Conservation (phyloP, 1,284 basidiomycete genomes). For the Coriolopsis trogii region DNA sequence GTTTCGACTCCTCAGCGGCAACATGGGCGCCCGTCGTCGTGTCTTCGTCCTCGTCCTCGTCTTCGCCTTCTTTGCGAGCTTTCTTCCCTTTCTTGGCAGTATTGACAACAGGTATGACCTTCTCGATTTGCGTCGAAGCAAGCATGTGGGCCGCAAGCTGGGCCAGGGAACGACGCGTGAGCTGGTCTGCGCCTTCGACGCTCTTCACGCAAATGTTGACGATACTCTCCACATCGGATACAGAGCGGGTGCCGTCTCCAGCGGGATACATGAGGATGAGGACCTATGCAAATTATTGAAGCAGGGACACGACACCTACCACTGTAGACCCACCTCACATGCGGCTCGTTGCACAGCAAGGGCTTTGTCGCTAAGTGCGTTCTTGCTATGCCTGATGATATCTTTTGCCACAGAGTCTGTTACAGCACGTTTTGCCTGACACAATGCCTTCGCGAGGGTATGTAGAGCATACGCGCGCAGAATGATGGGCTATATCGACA, state of each 20-base stretch:
- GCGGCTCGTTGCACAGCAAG: constrained; percentile 86
- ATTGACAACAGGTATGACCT: constrained; percentile 51
- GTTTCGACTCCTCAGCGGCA: constrained; percentile 64
- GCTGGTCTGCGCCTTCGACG: constrained; percentile 83
- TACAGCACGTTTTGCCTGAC: constrained; percentile 81
- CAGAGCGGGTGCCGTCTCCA: constrained; percentile 53
- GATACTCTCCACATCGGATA: constrained; percentile 77
- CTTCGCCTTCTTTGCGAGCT: constrained; percentile 54
- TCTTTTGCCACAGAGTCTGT: constrained; percentile 84
- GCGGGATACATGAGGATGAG: constrained; percentile 66
- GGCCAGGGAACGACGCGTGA: constrained; percentile 80
- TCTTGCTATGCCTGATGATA: constrained; percentile 81
- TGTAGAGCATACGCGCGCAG: constrained; percentile 83
- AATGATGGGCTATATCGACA: constrained; percentile 61
- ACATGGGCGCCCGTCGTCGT: constrained; percentile 51
- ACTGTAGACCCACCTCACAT: constrained; percentile 59
- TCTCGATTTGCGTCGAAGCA: constrained; percentile 82
- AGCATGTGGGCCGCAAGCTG: constrained; percentile 85
- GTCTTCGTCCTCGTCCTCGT: constrained; percentile 58
- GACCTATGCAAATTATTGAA: constrained; percentile 45
- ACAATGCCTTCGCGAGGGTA: constrained; percentile 77
- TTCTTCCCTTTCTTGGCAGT: constrained; percentile 67
- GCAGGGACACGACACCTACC: not conserved
- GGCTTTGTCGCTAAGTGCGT: constrained; percentile 81
- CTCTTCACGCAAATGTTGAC: constrained; percentile 73